Base-by-base conservation (phyloP, 805 yeast species). In the Lachancea waltii region DNA sequence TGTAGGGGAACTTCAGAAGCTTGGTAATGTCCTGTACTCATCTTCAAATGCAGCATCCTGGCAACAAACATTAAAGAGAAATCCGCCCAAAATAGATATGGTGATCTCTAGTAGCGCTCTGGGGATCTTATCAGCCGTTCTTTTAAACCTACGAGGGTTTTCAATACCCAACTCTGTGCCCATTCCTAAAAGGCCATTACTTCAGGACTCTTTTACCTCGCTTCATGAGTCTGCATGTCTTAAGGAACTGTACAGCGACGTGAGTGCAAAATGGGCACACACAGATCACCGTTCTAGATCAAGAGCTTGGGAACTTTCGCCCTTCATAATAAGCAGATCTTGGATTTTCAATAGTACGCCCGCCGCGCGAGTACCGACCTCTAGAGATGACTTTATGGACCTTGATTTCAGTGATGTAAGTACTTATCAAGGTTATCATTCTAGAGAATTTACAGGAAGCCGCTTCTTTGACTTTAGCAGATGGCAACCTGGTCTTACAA, bases 21-120 rank as follows among this genome's bases (percentile, higher is more conserved):
- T 51, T 17, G 42, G 48, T 19, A 45, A 42, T n/a, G 42, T 51
- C 4, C 28, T 48, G 7, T 51, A 51, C 19, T 45, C 48, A 10
- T 43, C 37, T 22, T 47, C 51, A 5, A 45, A 45, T 20, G 42
- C 44, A 11, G 33, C 43, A 7, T 22, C 38, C 8, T 19, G 36
- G 13, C 35, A 27, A 9, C 41, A 37, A 13, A 35, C 47, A 3
- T 30, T 43, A 10, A 28, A 35, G 6, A 45, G 39, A 11, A 37
- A 31, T n/a, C 35, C 31, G 14, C 41, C 49, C 8, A 43, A 34
- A 20, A 23, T 50, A 4, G 54, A 50, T 33, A 11, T 50, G 25
- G 43, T 50, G 8, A 26, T 48, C 7, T 39, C 48, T 10, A 36
- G 42, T 13, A 26, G 31, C 8, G 31, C 36, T 20, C 35, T 48